Conservation (phyloP, 2,329 filamentous ascomycete species). For the Microcyclospora pomicola region DNA sequence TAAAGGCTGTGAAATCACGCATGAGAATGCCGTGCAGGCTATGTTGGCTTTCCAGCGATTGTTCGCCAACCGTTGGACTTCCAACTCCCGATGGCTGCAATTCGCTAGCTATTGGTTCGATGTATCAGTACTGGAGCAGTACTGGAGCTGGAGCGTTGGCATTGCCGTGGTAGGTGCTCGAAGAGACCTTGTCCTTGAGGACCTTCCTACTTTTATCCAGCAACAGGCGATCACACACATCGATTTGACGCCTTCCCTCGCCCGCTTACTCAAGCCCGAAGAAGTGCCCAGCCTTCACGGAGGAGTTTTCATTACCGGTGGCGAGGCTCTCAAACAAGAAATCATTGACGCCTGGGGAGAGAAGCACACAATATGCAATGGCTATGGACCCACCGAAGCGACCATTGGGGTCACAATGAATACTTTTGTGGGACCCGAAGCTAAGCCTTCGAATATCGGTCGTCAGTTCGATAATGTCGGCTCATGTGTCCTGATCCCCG, state of each 20-base stretch:
- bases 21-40: constrained; percentile 78
- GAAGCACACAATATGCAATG: constrained; percentile 73
- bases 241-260: constrained; percentile 79
- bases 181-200: constrained; percentile 72
- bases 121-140: constrained; percentile 84
- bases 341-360: constrained; percentile 78
- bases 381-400: constrained; percentile 78
- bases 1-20: constrained; percentile 78
- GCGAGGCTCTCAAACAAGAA: constrained; percentile 76
- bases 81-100: constrained; percentile 68
- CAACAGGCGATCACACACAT: constrained; percentile 71
- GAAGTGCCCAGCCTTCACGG: constrained; percentile 66
- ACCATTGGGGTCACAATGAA: constrained; percentile 90
- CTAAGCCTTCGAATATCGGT: constrained; percentile 78
- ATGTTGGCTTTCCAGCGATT: constrained; percentile 75
- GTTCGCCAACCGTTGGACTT: constrained; percentile 61
- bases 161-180: constrained; percentile 73
- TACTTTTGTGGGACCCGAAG: constrained; percentile 61
- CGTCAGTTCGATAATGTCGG: constrained; percentile 78
- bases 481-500: constrained; percentile 59
- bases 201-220: constrained; percentile 60
- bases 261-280: constrained; percentile 60
- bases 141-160: constrained; percentile 88
- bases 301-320: constrained; percentile 87
- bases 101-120: constrained; percentile 94